phyloP scores from a whole-genome alignment of 2,329 filamentous ascomycete genomes.

The Diaporthe sp. region DNA sequence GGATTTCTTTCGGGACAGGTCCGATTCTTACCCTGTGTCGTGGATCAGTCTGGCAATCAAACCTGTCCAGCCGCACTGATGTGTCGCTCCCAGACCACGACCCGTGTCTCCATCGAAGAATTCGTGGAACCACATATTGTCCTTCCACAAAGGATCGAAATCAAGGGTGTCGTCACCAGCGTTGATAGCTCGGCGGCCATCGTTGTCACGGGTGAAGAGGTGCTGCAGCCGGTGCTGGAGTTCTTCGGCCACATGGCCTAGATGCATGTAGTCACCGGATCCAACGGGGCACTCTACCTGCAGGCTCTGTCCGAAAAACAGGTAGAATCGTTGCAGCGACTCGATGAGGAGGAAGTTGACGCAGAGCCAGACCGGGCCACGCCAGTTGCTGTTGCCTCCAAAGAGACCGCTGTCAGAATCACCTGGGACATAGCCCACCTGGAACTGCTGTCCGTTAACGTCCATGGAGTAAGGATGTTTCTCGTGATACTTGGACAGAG shows the following conservation, averaged over 20 bases:
- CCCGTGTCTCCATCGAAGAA: constrained; percentile 96
- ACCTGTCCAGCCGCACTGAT: constrained; percentile 97
- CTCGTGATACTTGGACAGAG: constrained; percentile 91
- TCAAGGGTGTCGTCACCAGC: constrained; percentile 87
- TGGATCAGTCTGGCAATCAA: constrained; percentile 97
- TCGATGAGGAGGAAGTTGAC: constrained; percentile 97
- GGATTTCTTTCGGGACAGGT: neutral
- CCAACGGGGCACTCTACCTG: constrained; percentile 95
- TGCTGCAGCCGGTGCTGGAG: constrained; percentile 95
- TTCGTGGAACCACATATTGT: constrained; percentile 95
- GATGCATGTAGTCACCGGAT: constrained; percentile 94
- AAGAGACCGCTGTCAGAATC: constrained; percentile 97
- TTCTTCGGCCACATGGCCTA: constrained; percentile 94
- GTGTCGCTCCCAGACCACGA: constrained; percentile 89
- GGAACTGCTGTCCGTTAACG: constrained; percentile 91
- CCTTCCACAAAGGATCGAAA: constrained; percentile 93
- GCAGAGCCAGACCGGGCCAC: constrained; percentile 94
- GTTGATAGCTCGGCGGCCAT: constrained; percentile 91
- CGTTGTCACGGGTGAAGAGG: constrained; percentile 86
- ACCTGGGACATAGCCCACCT: constrained; percentile 91
- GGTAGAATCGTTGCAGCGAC: constrained; percentile 93
- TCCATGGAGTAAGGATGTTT: constrained; percentile 95
- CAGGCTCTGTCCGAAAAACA: constrained; percentile 92
- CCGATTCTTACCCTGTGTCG: constrained; percentile 84
- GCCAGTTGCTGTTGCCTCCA: constrained; percentile 98